phyloP scores from a whole-genome alignment of 2,329 filamentous ascomycete species.

The Verticillium alfalfae region DNA sequence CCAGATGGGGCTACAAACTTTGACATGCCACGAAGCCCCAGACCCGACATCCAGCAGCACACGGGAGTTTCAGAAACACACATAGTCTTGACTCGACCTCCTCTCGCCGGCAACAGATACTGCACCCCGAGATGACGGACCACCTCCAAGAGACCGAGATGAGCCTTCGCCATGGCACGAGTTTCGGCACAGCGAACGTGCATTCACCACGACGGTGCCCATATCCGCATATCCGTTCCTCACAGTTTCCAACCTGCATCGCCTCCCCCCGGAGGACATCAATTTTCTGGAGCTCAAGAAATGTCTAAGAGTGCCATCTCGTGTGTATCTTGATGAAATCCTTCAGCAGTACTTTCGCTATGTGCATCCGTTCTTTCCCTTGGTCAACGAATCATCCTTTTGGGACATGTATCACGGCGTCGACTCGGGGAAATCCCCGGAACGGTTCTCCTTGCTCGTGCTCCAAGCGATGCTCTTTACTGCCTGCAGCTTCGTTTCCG shows the following conservation, averaged over 20 bases:
- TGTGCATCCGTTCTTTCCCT: slow-evolving; percentile 59
- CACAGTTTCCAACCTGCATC: slow-evolving; percentile 36
- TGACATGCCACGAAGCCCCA: neutral
- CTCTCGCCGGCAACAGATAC: neutral
- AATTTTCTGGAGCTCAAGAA: slow-evolving; percentile 66
- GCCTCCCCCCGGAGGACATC: slow-evolving; percentile 44
- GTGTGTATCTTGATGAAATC: slow-evolving; percentile 68
- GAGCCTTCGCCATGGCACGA: neutral
- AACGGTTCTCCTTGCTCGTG: slow-evolving; percentile 24
- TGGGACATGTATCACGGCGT: slow-evolving; percentile 69
- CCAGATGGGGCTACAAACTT: neutral
- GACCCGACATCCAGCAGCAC: neutral
- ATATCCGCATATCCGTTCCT: slow-evolving; percentile 1
- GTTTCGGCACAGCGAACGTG: neutral
- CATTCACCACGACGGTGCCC: slow-evolving; percentile 1
- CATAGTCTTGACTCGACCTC: neutral
- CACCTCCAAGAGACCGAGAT: neutral
- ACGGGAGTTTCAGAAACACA: neutral
- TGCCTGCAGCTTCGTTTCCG: neutral
- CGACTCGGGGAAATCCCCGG: slow-evolving; percentile 7
- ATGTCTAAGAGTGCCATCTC: slow-evolving; percentile 61
- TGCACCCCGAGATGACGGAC: neutral
- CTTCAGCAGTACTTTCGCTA: slow-evolving; percentile 78
- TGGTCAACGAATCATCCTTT: slow-evolving; percentile 70
- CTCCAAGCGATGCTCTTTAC: neutral